These are phyloP conservation scores for Ogataea haglerorum DNA, from an alignment of 805 yeast species.

Conservation along the genomic window DNA sequence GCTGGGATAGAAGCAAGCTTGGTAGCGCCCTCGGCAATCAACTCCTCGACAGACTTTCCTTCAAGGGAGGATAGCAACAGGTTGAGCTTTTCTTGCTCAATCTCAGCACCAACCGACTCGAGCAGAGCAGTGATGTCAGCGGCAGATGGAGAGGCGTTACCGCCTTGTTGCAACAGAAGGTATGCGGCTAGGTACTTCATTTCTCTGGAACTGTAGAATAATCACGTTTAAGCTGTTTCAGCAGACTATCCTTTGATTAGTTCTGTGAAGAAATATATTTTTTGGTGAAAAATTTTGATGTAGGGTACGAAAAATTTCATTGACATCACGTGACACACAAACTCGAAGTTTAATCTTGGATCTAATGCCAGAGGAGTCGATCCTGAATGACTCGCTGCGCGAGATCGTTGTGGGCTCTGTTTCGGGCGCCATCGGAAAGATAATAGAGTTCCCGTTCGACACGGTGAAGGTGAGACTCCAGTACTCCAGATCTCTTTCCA, in stretches of 20 bases:
- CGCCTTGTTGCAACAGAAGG: slow-evolving; percentile 96
- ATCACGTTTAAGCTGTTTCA: slow-evolving; percentile 68
- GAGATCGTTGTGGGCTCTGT: slow-evolving; percentile 50
- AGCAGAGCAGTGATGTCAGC: slow-evolving; percentile 84
- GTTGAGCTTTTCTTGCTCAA: slow-evolving; percentile 83
- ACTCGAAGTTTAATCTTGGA: neutral
- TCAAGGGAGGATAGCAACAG: slow-evolving; percentile 79
- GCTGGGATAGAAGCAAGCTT: slow-evolving; percentile 97
- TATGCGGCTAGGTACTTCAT: slow-evolving; percentile 99
- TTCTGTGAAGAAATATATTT: slow-evolving; percentile 5
- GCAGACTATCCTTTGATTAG: slow-evolving; percentile 78
- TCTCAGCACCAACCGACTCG: slow-evolving; percentile 94
- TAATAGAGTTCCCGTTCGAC: slow-evolving; percentile 89
- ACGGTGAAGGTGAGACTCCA: slow-evolving; percentile 86
- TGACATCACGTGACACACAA: slow-evolving; percentile 8
- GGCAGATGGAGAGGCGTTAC: slow-evolving; percentile 91
- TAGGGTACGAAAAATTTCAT: slow-evolving; percentile 3
- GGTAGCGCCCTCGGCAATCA: slow-evolving; percentile 91
- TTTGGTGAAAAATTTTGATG: slow-evolving; percentile 14
- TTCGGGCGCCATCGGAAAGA: slow-evolving; percentile 81
- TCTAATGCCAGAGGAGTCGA: slow-evolving; percentile 7
- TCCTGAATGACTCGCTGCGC: slow-evolving; percentile 28
- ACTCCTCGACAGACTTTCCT: slow-evolving; percentile 88
- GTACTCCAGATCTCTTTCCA: slow-evolving; percentile 57
- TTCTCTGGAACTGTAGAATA: slow-evolving; percentile 47